Evolutionary conservation across 148 eudicot species (phyloP).

Genomic region (Silene uniflora): DNA sequence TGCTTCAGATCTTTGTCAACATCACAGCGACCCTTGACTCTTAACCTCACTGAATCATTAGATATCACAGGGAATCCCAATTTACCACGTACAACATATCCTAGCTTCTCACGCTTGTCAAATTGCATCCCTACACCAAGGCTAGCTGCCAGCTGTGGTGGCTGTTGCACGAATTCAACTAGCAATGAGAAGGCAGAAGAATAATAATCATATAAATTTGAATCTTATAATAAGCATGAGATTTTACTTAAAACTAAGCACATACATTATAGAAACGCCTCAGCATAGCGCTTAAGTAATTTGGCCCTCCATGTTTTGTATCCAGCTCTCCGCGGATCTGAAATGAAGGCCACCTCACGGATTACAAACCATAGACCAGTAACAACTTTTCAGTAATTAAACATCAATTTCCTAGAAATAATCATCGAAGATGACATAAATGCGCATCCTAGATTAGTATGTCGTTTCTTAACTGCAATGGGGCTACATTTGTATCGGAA

Average conservation of each 20-base stretch:
- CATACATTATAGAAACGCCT: conserved; percentile 66
- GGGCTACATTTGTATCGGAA: not conserved
- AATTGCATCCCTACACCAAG: conserved; percentile 63
- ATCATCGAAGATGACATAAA: not conserved
- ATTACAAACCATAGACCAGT: not conserved
- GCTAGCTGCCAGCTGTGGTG: conserved; percentile 47
- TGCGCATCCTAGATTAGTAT: not conserved
- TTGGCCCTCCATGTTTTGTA: conserved; percentile 64
- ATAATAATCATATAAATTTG: conserved; percentile 1
- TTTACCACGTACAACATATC: conserved; percentile 57
- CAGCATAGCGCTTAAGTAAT: conserved; percentile 42
- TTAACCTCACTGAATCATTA: conserved; percentile 44
- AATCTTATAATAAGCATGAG: not conserved
- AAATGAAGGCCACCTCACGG: not conserved
- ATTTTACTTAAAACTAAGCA: not conserved
- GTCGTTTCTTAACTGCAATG: not conserved
- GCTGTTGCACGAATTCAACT: conserved; percentile 9
- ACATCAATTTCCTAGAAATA: not conserved
- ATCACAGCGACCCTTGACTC: conserved; percentile 61
- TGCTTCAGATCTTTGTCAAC: conserved; percentile 54
- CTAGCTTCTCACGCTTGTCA: conserved; percentile 48
- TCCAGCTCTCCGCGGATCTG: conserved; percentile 84
- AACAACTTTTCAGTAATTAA: not conserved
- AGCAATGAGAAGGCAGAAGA: not conserved
- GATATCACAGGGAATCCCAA: conserved; percentile 62